Evolutionary conservation across 2,329 filamentous ascomycete species (phyloP), one percentile per base, ranked within the genome.

Genomic region (Aaosphaeria pasadenensis): DNA sequence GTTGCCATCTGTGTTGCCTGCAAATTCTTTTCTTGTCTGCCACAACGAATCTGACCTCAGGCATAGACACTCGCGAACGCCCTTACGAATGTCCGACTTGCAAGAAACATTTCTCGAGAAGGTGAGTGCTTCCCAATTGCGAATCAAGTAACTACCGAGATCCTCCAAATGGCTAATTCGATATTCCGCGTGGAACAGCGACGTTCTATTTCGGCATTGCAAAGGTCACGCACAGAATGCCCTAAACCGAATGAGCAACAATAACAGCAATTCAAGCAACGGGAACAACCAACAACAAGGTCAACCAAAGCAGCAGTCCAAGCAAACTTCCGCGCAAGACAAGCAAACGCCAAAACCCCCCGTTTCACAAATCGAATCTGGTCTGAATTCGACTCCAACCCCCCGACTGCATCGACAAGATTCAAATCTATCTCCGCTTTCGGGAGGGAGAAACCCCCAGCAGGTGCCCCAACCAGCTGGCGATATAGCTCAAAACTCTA

Each of bases 41-140:
- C 24, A 24, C 36, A 6, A 4, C 9, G 13, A 31, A 30, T 56
- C 62, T 69, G 44, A 69, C 48, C 45, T 40, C 31, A 29, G 7
- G 30, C 41, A 6, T 49, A 80, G 77, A 81, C 59, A 81, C 77
- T 28, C 74, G 78, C 47, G 77, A 80, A 63, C 74, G 77, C 44
- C 78, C 78, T 1, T 80, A 79, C 54, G 73, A 78, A 57, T 81
- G 78, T 56, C 73, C 69, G 50, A 73, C 77, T 44, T 81, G 77
- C 58, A 74, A 78, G 51, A 80, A 80, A 56, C 72, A 76, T 48
- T 81, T 80, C 57, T 79, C 77, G 17, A 68, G 78, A 64, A 80
- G 78, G 78, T 79, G 58, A 56, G 55, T 24, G 3, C 17, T 24
- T 45, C 40, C 44, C 35, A 42, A 33, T 49, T 47, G 33, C 46